These are phyloP conservation scores for Sporothrix brunneoviolacea DNA, from an alignment of 2,329 filamentous ascomycete genomes.

Conservation along the genomic window DNA sequence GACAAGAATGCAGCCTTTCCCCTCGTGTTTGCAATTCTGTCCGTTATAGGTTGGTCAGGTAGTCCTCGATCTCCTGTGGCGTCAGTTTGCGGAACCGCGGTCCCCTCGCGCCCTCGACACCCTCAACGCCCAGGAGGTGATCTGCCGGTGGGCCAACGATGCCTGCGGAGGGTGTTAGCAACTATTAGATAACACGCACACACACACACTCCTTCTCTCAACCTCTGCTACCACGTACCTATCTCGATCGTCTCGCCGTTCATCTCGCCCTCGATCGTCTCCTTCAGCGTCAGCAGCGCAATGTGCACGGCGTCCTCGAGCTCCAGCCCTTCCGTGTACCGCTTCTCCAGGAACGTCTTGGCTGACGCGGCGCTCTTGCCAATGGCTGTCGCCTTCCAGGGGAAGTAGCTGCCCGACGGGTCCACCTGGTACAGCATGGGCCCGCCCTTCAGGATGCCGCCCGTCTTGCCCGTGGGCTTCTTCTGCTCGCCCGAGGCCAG, in stretches of 20 bases:
- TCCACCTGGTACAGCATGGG: constrained; percentile 98
- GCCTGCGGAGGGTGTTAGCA: constrained; percentile 43
- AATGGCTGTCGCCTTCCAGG: constrained; percentile 98
- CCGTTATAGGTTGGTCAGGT: constrained; percentile 88
- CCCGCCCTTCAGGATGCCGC: constrained; percentile 89
- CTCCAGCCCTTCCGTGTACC: constrained; percentile 95
- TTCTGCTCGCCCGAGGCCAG: constrained; percentile 53
- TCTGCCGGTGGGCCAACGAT: constrained; percentile 94
- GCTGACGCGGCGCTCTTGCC: constrained; percentile 97
- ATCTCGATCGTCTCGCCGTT: constrained; percentile 98
- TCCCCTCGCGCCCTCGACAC: constrained; percentile 75
- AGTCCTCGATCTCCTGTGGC: constrained; percentile 98
- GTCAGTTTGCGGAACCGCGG: constrained; percentile 90
- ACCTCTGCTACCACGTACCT: constrained; percentile 48
- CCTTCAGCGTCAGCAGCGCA: constrained; percentile 91
- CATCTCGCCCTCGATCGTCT: constrained; percentile 99
- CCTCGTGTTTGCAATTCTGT: not conserved
- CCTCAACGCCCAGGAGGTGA: constrained; percentile 84
- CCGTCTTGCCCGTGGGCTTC: constrained; percentile 77
- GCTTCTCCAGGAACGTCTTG: constrained; percentile 98
- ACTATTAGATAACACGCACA: not conserved
- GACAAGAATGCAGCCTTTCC: not conserved
- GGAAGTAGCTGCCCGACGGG: constrained; percentile 97
- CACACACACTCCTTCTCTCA: not conserved
- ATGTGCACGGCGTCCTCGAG: constrained; percentile 98